Percentiles rank a stretch among this genome's conserved stretches.
These are phyloP conservation scores for Elaeis guineensis DNA, from an alignment of 176 grass and related monocot species.

Conservation along the genomic window DNA sequence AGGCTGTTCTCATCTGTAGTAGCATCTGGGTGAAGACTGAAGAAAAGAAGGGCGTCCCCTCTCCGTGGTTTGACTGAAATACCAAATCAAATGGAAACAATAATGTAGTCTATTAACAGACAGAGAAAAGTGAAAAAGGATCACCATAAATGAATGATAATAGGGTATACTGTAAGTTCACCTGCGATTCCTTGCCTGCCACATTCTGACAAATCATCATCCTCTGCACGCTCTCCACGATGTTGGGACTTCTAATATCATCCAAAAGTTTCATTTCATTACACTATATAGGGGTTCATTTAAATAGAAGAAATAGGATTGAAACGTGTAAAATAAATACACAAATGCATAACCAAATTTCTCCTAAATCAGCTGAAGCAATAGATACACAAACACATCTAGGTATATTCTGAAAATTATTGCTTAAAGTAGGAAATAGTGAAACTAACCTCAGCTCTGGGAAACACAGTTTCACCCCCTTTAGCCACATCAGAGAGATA, in stretches of 20 bases:
- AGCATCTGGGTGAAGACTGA: constrained; percentile 69
- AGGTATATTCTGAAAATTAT: too few species aligned
- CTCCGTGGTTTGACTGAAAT: constrained; percentile 69
- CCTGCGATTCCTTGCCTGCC: constrained; percentile 66
- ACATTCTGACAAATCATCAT: constrained; percentile 69
- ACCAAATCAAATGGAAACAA: constrained; percentile 12
- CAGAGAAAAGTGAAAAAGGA: too few species aligned
- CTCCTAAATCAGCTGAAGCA: too few species aligned
- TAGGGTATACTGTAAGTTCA: constrained; percentile 3
- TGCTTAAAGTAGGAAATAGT: not conserved
- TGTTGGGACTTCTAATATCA: constrained; percentile 21
- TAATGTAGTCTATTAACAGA: too few species aligned
- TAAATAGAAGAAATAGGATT: too few species aligned
- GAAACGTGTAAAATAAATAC: too few species aligned
- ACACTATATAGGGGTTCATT: too few species aligned
- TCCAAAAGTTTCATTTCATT: too few species aligned
- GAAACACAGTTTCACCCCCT: constrained; percentile 96
- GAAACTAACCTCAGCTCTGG: constrained; percentile 57
- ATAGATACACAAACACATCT: too few species aligned
- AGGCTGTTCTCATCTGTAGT: constrained; percentile 57
- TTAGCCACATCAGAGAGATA: constrained; percentile 69
- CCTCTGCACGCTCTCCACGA: constrained; percentile 32
- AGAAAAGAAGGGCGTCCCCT: constrained; percentile 87
- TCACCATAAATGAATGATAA: not conserved
- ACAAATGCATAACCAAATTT: too few species aligned